phyloP scores from a whole-genome alignment of 305 asterid genomes.

The Fraxinus angustifolia region DNA sequence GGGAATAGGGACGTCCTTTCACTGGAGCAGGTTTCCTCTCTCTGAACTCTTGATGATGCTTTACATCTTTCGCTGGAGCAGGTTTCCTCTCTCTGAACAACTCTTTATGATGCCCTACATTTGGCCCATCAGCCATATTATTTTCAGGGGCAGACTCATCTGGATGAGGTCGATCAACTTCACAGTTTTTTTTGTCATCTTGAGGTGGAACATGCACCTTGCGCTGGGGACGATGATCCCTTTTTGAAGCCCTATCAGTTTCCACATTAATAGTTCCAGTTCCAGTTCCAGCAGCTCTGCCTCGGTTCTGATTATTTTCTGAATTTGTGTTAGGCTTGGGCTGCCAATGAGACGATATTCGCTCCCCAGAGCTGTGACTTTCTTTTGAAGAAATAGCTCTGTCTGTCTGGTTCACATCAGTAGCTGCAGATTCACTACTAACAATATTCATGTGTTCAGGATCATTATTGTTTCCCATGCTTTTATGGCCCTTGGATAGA shows the following conservation, averaged over 20 bases:
- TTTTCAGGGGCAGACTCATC: conserved; percentile 30
- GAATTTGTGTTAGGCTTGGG: conserved; percentile 57
- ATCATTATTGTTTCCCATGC: conserved; percentile 41
- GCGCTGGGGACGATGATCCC: conserved; percentile 44
- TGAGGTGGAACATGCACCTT: conserved; percentile 29
- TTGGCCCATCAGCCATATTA: conserved; percentile 33
- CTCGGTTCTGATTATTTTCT: conserved; percentile 41
- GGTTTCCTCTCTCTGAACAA: neutral
- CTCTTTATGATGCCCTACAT: conserved; percentile 29
- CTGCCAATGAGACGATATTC: conserved; percentile 72
- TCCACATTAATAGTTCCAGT: conserved; percentile 38
- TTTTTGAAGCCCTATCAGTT: conserved; percentile 33
- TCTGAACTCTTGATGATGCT: conserved; percentile 28
- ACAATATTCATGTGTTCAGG: conserved; percentile 23
- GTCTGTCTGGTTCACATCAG: conserved; percentile 43
- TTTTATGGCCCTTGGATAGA: conserved; percentile 43
- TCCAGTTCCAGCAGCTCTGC: conserved; percentile 27
- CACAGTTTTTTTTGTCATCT: conserved; percentile 24
- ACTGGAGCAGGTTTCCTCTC: conserved; percentile 48
- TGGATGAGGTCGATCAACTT: conserved; percentile 23
- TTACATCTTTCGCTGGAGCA: neutral
- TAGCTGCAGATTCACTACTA: conserved; percentile 41
- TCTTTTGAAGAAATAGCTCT: conserved; percentile 44
- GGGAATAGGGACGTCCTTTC: conserved; percentile 51
- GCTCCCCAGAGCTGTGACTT: conserved; percentile 48